Evolutionary conservation across 2,329 filamentous ascomycete species (phyloP), one percentile per base, ranked within the genome.

Genomic region (Colletotrichum lupini): DNA sequence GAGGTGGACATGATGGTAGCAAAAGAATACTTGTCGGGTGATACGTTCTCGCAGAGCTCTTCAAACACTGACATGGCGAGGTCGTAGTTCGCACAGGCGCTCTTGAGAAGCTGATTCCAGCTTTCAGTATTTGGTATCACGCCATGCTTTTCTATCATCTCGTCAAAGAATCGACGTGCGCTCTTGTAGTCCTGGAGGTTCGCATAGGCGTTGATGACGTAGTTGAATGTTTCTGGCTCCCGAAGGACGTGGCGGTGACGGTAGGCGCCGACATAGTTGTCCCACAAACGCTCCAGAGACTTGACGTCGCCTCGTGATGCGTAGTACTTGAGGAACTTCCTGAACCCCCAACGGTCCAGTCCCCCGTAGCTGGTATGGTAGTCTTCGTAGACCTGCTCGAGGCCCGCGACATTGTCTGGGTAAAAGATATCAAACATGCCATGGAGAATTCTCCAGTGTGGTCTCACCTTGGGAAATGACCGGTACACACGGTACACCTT

Each of bases 61-160:
- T 91, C 86, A 77, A 97, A 95, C 61, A 88, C 87, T 7, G 85
- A 79, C 69, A 94, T 83, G 14, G 92, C 92, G 6, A 90, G 89
- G n/a, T 90, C 85, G 56, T 94, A 88, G 78, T 97, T 91, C 60
- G 90, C 87, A 1, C 76, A 90, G 81, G 95, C 89, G 3, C 93
- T 92, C 77, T 92, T 90, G 58, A 98, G 85, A 32, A 98, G 82
- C 26, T 92, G 91, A 78, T 97, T 97, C 92, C 93, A 97, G 75
- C 89, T 90, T 46, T 86, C 80, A 1, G 87, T 80, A 75, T 91
- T 89, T 7, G 92, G 92, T 55, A 84, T 76, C 19, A 93, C 77
- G 1, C 84, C 82, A 77, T 91, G 92, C 62, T 90, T 85, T 7
- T 82, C 77, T 28, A 80, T 79, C 68, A 97, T 90, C n/a, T 87